Conservation (phyloP, 108 stramenopile genomes). For the Skeletonema costatum region DNA sequence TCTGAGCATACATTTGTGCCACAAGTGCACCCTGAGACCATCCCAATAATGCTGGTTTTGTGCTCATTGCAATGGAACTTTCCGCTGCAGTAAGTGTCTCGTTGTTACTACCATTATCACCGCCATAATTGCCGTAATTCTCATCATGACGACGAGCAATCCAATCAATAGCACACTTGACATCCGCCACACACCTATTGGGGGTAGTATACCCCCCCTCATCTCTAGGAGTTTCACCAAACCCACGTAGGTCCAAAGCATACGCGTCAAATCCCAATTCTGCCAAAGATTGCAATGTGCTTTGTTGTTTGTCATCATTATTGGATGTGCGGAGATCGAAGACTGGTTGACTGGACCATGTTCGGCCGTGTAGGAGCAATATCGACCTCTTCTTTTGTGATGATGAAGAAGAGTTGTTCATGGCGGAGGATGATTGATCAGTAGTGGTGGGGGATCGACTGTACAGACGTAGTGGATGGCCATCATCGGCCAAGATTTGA, state of each 20-base stretch:
- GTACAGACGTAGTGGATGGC: conserved; percentile 29
- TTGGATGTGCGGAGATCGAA: conserved; percentile 61
- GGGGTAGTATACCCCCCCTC: conserved; percentile 64
- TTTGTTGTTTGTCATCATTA: conserved; percentile 26
- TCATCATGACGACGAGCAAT: conserved; percentile 57
- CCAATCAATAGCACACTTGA: conserved; percentile 75
- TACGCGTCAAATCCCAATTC: conserved; percentile 66
- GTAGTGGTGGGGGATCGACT: conserved; percentile 19
- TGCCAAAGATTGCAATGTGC: conserved; percentile 64
- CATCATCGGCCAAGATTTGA: conserved; percentile 26
- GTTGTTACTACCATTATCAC: not conserved
- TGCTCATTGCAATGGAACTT: conserved; percentile 17
- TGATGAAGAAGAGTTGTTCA: not conserved
- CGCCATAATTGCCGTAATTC: not conserved
- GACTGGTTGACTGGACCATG: conserved; percentile 88
- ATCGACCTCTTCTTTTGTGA: conserved; percentile 45
- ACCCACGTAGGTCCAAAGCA: conserved; percentile 88
- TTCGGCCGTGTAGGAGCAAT: conserved; percentile 83
- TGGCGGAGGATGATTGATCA: not conserved
- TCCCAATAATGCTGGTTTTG: conserved; percentile 62
- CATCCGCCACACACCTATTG: conserved; percentile 74
- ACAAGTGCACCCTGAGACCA: conserved; percentile 90
- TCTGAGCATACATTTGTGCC: conserved; percentile 86
- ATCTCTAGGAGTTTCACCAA: conserved; percentile 75
- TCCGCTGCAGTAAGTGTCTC: not conserved